phyloP scores from a whole-genome alignment of 306 rosid species.

The Benincasa hispida region DNA sequence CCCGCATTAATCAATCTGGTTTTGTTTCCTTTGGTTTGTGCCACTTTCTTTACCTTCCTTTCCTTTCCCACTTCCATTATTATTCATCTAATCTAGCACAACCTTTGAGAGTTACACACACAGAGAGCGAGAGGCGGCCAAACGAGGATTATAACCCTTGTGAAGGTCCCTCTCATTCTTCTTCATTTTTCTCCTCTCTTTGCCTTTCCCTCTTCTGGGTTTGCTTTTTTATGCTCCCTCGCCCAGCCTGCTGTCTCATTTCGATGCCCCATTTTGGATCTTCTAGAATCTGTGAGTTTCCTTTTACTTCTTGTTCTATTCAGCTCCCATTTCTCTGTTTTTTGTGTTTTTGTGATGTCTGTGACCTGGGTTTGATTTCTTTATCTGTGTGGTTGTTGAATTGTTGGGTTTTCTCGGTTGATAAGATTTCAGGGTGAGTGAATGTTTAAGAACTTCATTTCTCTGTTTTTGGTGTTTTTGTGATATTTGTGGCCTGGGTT shows the following conservation, averaged over 20 bases:
- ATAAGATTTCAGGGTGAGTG: background rate
- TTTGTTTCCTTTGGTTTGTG: background rate
- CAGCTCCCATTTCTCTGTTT: background rate
- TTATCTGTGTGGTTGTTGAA: background rate
- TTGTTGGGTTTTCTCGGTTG: background rate
- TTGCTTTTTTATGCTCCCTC: background rate
- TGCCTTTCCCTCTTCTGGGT: background rate
- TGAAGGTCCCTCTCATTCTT: background rate
- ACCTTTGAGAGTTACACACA: background rate
- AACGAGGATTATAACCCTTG: background rate
- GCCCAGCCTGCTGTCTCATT: background rate
- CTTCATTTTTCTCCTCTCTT: background rate
- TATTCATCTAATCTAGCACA: background rate
- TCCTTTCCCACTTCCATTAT: background rate
- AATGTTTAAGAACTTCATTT: too few relatives aligned
- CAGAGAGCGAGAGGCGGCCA: background rate
- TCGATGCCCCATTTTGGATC: background rate
- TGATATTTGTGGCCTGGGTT: background rate
- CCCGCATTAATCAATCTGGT: background rate
- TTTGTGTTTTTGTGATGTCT: background rate
- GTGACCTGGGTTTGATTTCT: background rate
- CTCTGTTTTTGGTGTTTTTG: background rate
- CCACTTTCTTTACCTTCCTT: background rate
- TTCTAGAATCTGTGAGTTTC: slow-evolving; percentile 1
- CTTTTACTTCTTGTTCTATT: background rate